Conservation (phyloP, 352 stramenopile species). For the Globisporangium yorkense region DNA sequence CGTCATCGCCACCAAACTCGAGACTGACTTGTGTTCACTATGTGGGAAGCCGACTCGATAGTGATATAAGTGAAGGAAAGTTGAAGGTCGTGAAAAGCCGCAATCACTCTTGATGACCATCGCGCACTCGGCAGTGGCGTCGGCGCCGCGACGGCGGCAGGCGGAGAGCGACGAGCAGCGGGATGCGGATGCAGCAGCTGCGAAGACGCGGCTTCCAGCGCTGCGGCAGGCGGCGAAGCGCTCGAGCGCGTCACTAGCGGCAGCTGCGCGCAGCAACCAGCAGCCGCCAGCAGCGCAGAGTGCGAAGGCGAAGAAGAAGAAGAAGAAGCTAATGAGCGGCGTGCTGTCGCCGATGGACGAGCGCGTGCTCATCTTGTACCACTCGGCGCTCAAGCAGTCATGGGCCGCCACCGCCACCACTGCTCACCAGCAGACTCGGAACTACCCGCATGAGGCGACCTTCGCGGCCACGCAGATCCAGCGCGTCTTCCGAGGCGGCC, state of each 20-base stretch:
- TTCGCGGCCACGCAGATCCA: slow-evolving; percentile 62
- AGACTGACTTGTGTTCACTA: background rate
- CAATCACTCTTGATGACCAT: background rate
- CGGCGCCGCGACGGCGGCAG: background rate
- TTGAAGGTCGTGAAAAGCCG: background rate
- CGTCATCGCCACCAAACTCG: slow-evolving; percentile 13
- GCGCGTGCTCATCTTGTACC: slow-evolving; percentile 55
- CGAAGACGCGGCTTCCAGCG: background rate
- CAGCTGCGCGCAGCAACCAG: background rate
- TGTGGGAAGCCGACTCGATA: background rate
- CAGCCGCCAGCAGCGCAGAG: background rate
- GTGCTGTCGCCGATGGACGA: slow-evolving; percentile 39
- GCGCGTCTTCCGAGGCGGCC: slow-evolving; percentile 32
- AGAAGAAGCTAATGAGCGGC: background rate
- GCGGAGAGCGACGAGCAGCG: background rate
- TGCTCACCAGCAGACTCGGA: background rate
- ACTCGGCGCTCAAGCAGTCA: slow-evolving; percentile 41
- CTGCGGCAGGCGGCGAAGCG: background rate
- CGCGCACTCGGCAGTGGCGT: background rate
- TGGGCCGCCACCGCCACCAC: slow-evolving; percentile 3
- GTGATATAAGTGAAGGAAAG: background rate
- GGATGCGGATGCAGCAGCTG: background rate
- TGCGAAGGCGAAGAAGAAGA: background rate
- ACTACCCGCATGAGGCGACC: slow-evolving; percentile 42
- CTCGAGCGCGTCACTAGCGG: background rate